Conservation (phyloP, 345 rosid genomes). For the Boechera divaricarpa region DNA sequence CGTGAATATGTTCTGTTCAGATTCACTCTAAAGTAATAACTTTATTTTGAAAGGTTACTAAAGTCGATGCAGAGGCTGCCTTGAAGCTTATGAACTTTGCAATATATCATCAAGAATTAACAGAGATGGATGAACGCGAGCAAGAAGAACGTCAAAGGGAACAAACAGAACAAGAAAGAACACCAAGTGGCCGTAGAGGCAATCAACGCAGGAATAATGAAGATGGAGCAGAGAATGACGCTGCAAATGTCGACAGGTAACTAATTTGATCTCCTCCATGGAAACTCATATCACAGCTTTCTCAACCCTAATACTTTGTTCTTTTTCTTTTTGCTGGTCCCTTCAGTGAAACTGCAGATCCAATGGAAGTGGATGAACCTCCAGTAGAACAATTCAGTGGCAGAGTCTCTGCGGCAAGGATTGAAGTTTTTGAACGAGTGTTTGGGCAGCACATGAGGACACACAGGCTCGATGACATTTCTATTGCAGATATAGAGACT, state of each 20-base stretch:
- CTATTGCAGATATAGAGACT: constrained; percentile 74
- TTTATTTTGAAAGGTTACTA: constrained; percentile 61
- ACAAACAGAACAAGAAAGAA: constrained; percentile 54
- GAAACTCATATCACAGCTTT: constrained; percentile 1
- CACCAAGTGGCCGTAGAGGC: constrained; percentile 50
- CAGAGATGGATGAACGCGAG: constrained; percentile 97
- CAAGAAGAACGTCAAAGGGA: constrained; percentile 73
- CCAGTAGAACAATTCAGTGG: constrained; percentile 56
- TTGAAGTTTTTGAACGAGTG: constrained; percentile 70
- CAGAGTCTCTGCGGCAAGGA: constrained; percentile 62
- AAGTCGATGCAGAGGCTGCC: constrained; percentile 90
- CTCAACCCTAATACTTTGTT: background rate
- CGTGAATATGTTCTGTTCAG: background rate
- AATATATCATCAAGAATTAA: constrained; percentile 91
- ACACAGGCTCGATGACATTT: constrained; percentile 66
- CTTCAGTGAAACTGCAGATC: constrained; percentile 52
- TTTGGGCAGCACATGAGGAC: constrained; percentile 89
- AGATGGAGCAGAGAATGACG: constrained; percentile 30
- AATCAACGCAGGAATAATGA: constrained; percentile 35
- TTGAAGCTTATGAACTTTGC: constrained; percentile 90
- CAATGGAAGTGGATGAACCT: constrained; percentile 86
- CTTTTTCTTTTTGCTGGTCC: background rate
- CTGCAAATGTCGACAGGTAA: constrained; percentile 59
- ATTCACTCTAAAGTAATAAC: background rate
- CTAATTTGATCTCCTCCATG: background rate